Percentiles rank a stretch among this genome's conserved stretches.
Evolutionary conservation across 2,329 filamentous ascomycete species (phyloP).

Genomic region (Hymenoscyphus infarciens): DNA sequence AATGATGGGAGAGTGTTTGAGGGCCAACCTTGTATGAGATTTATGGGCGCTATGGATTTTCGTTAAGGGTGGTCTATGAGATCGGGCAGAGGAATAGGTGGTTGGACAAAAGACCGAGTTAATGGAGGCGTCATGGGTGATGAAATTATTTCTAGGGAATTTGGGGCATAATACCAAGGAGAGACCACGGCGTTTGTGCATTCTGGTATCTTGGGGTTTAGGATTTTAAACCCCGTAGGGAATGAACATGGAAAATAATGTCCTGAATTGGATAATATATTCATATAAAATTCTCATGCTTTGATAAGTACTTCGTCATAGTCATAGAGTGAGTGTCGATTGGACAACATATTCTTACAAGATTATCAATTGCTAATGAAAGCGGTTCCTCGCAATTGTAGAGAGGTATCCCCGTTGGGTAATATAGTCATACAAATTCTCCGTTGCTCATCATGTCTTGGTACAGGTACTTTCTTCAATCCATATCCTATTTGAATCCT

Average conservation of each 20-base stretch:
- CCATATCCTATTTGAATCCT: constrained; percentile 5
- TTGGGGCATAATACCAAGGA: constrained; percentile 1
- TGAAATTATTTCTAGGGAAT: not conserved
- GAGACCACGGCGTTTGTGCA: constrained; percentile 1
- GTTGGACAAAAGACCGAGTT: not conserved
- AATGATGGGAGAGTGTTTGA: not conserved
- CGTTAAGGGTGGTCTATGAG: not conserved
- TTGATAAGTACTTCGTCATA: not conserved
- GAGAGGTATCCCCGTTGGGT: too few relatives aligned
- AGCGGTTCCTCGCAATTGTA: not conserved
- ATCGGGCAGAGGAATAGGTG: not conserved
- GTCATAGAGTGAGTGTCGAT: too few relatives aligned
- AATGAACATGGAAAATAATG: not conserved
- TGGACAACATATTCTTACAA: not conserved
- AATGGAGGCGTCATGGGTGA: not conserved
- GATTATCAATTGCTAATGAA: too few relatives aligned
- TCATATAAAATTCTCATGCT: not conserved
- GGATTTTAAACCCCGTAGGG: not conserved
- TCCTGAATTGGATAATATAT: constrained; percentile 5
- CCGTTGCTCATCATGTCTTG: too few relatives aligned
- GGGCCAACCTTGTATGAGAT: not conserved
- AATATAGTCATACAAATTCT: too few relatives aligned
- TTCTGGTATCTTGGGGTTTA: not conserved
- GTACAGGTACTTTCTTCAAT: too few relatives aligned
- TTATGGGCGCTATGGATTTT: not conserved